These are phyloP conservation scores for Tolypocladium capitatum DNA, from an alignment of 2,329 filamentous ascomycete genomes.

Conservation along the genomic window DNA sequence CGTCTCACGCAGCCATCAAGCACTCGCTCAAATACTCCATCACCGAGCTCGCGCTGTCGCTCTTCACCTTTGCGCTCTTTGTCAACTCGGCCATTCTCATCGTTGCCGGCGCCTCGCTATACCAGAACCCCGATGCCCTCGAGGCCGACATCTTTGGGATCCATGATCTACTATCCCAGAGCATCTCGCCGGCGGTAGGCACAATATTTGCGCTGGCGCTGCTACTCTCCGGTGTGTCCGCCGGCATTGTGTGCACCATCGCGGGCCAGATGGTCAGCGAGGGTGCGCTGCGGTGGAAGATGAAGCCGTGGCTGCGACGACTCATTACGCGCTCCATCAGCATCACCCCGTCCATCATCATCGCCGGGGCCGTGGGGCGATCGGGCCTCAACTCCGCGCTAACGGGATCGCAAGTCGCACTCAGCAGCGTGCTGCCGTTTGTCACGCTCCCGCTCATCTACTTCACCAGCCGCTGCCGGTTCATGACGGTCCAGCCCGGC, in stretches of 20 bases:
- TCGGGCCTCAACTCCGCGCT: slow-evolving; percentile 58
- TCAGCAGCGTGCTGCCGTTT: slow-evolving; percentile 70
- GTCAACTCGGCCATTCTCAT: slow-evolving; percentile 76
- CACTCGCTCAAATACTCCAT: slow-evolving; percentile 64
- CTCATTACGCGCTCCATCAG: slow-evolving; percentile 67
- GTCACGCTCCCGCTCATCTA: slow-evolving; percentile 73
- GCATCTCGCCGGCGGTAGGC: slow-evolving; percentile 62
- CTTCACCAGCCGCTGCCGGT: slow-evolving; percentile 67
- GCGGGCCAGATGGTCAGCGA: slow-evolving; percentile 82
- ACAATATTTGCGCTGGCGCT: slow-evolving; percentile 75
- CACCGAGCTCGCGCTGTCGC: slow-evolving; percentile 53
- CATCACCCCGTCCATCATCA: slow-evolving; percentile 71
- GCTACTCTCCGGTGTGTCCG: slow-evolving; percentile 65
- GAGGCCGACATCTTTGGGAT: slow-evolving; percentile 75
- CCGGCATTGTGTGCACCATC: slow-evolving; percentile 81
- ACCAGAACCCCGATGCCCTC: slow-evolving; percentile 43
- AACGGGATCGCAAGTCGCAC: slow-evolving; percentile 62
- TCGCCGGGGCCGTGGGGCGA: slow-evolving; percentile 64
- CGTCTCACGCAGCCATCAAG: slow-evolving; percentile 59
- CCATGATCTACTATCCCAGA: slow-evolving; percentile 54
- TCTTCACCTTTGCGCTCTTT: slow-evolving; percentile 75
- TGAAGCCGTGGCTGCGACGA: slow-evolving; percentile 66
- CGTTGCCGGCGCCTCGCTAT: slow-evolving; percentile 66
- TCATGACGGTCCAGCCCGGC: slow-evolving; percentile 57
- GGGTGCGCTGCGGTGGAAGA: slow-evolving; percentile 62